Percentiles rank a stretch among this genome's conserved stretches.
phyloP scores from a whole-genome alignment of 2,329 filamentous ascomycete genomes.

The Chaetomium sp. region DNA sequence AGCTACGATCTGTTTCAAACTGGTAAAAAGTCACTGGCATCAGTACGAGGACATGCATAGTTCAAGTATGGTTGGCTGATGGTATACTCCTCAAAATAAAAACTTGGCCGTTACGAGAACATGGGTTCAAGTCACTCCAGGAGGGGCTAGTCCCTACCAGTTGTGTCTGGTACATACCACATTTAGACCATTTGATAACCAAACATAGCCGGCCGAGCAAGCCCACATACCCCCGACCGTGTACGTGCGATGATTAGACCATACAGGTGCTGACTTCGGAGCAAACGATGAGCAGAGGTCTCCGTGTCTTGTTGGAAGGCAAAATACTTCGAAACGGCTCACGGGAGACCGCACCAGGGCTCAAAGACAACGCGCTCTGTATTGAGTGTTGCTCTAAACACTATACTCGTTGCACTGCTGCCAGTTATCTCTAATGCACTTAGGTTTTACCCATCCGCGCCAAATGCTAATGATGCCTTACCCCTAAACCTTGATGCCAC shows the following conservation, averaged over 20 bases:
- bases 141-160: background rate
- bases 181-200: no score
- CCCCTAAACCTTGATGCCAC: slow-evolving; percentile 5
- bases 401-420: slow-evolving; percentile 1
- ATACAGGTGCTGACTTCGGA: background rate
- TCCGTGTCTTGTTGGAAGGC: background rate
- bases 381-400: background rate
- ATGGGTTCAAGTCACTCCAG: background rate
- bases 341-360: background rate
- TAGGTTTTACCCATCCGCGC: slow-evolving; percentile 4
- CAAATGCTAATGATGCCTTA: slow-evolving; percentile 1
- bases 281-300: background rate
- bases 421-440: slow-evolving; percentile 12
- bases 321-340: background rate
- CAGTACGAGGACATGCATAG: no score
- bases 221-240: no score
- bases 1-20: no score
- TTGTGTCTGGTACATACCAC: background rate
- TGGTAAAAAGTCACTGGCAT: no score
- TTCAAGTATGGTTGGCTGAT: background rate
- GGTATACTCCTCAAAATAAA: no score
- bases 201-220: no score
- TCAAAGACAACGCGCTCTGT: background rate
- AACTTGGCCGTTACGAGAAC: background rate
- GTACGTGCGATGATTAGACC: no score